A percentile compares a stretch with the other conserved stretches of the same genome.
phyloP scores from a whole-genome alignment of 768 basidiomycete species.

The Serendipita sp. region DNA sequence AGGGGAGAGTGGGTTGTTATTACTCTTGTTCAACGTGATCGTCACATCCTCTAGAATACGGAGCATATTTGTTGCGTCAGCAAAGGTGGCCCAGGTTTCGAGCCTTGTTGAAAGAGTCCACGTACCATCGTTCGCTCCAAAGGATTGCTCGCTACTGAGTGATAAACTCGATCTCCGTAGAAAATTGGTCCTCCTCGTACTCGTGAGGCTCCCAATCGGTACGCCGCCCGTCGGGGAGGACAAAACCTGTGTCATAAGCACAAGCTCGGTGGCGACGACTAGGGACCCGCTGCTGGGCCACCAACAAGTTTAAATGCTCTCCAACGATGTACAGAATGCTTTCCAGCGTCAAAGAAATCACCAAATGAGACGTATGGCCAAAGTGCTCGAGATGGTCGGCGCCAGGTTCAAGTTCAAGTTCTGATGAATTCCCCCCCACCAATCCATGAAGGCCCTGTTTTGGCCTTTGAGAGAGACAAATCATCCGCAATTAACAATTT shows the following conservation, averaged over 20 bases:
- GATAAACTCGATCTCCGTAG: not conserved
- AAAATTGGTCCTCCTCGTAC: not conserved
- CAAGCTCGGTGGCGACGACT: not conserved
- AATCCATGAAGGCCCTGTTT: too few species aligned
- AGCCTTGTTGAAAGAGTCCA: not conserved
- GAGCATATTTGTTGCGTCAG: not conserved
- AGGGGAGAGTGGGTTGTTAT: not conserved
- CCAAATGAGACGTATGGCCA: too few species aligned
- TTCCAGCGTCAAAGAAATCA: too few species aligned
- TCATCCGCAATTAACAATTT: too few species aligned
- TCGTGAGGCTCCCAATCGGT: not conserved
- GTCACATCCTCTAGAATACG: not conserved
- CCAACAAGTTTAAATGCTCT: too few species aligned
- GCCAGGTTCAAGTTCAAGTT: too few species aligned
- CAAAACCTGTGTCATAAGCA: not conserved
- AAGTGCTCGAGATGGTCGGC: too few species aligned
- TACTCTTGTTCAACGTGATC: not conserved
- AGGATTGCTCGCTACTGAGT: not conserved
- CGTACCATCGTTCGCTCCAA: not conserved
- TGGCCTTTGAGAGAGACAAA: too few species aligned
- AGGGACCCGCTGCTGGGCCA: not conserved
- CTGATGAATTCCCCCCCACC: too few species aligned
- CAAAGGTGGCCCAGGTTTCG: not conserved
- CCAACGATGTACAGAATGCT: too few species aligned
- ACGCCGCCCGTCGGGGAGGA: not conserved